Percentiles rank a stretch among this genome's conserved stretches.
These are phyloP conservation scores for Arctium minus DNA, from an alignment of 129 eudicot species.

Conservation along the genomic window DNA sequence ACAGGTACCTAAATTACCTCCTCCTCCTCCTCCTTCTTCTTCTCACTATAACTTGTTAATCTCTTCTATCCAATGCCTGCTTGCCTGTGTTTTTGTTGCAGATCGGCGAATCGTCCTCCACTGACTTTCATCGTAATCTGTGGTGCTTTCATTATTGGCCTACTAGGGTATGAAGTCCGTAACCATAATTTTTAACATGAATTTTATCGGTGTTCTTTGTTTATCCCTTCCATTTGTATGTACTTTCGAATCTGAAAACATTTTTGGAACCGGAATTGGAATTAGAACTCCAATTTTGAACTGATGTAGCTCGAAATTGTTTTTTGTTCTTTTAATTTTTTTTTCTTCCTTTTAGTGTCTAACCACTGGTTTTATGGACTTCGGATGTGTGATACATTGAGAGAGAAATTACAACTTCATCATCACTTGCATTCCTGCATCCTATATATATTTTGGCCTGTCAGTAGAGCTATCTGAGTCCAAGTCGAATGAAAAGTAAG, in stretches of 20 bases:
- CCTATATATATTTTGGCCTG: neutral
- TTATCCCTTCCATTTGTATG: neutral
- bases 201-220: neutral
- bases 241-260: neutral
- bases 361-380: neutral
- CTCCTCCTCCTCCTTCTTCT: neutral
- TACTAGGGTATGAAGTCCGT: slow-evolving; percentile 53
- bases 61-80: neutral
- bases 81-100: slow-evolving; percentile 22
- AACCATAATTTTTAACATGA: neutral
- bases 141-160: slow-evolving; percentile 57
- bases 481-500: neutral
- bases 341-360: neutral
- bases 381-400: neutral
- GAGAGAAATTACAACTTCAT: neutral
- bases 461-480: neutral
- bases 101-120: slow-evolving; percentile 48
- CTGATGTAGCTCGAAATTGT: neutral
- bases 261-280: neutral
- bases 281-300: neutral
- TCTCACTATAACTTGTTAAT: neutral
- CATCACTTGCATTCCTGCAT: neutral
- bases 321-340: too few relatives aligned
- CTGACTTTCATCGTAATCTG: slow-evolving; percentile 44
- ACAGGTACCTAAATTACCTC: slow-evolving; percentile 29